A percentile compares a stretch with the other conserved stretches of the same genome.
These are phyloP conservation scores for Phaeotremella skinneri DNA, from an alignment of 768 basidiomycete species.

Conservation along the genomic window DNA sequence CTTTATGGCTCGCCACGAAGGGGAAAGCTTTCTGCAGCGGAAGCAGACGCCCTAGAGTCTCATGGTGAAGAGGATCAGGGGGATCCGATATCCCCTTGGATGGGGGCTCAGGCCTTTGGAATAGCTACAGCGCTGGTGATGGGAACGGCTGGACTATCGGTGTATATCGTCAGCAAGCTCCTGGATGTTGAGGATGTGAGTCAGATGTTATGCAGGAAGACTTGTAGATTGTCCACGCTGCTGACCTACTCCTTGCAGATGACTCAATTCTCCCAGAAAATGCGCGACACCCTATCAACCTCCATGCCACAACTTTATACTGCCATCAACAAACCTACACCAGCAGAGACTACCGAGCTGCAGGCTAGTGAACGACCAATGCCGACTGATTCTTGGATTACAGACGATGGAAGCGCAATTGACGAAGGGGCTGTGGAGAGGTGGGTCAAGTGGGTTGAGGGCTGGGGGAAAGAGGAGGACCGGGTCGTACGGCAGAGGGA, in stretches of 20 bases:
- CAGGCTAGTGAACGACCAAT: neutral
- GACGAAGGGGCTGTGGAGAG: slow-evolving; percentile 2
- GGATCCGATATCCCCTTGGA: slow-evolving; percentile 11
- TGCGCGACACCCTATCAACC: slow-evolving; percentile 30
- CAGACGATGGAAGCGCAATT: neutral
- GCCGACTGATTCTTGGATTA: neutral
- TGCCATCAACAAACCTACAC: neutral
- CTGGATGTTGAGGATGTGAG: slow-evolving; percentile 40
- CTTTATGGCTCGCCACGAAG: slow-evolving; percentile 16
- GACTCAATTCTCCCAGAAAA: slow-evolving; percentile 31
- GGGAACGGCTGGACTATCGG: slow-evolving; percentile 33
- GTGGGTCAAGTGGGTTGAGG: neutral
- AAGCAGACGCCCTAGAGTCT: slow-evolving; percentile 2
- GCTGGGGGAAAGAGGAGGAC: neutral
- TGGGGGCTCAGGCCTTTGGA: slow-evolving; percentile 36
- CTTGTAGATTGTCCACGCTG: too few relatives aligned
- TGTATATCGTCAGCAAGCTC: slow-evolving; percentile 26
- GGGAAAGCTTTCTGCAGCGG: slow-evolving; percentile 2
- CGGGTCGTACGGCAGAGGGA: neutral
- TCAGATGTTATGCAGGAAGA: too few relatives aligned
- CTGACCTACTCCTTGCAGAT: slow-evolving; percentile 23
- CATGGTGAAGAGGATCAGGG: slow-evolving; percentile 10
- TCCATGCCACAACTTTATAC: slow-evolving; percentile 27
- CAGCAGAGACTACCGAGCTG: neutral
- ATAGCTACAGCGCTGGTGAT: slow-evolving; percentile 41